Evolutionary conservation across 129 eudicot genomes (phyloP), one percentile per base, ranked within the genome.

Genomic region (Flaveria bidentis): DNA sequence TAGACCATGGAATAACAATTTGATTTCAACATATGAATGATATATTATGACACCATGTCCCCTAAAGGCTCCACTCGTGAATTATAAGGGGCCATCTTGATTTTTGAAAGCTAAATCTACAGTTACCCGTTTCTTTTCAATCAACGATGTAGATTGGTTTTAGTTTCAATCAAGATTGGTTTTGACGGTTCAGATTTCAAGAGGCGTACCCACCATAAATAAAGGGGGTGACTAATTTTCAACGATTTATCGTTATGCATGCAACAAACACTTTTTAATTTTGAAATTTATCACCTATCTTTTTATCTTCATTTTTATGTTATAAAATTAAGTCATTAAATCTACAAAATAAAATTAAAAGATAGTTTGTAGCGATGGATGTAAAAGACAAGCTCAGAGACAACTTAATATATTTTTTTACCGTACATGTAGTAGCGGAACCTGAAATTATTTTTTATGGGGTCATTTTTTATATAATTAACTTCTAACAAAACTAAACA

Each of bases 61-160:
- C 51, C 69, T 56, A 25, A 25, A 55, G 81, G 76, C 81, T 68
- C 81, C 76, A 77, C 75, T n/a, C 70, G 46, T 42, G 81, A 77
- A 57, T 77, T 23, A 10, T 45, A 65, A 42, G 73, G 72, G 80
- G 47, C 73, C 65, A 76, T 49, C 58, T 52, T 52, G 58, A 52
- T 52, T 75, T 30, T 63, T 30, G 11, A 45, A 76, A 16, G 39
- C 50, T 11, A 63, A 10, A 63, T 60, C 47, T 15, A 50, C 65
- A 17, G 64, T 47, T 33, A 65, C 53, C 46, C 16, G 14, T 17
- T 64, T 76, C 44, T 1, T 4, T 33, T 65, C 12, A 23, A 47
- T 74, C n/a, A 60, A 60, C 13, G 66, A 53, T 52, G 9, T 16
- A 15, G 23, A n/a, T 52, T 52, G 20, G 23, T 52, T 52, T 52